phyloP scores from a whole-genome alignment of 1,284 basidiomycete genomes.

The Paramarasmius palmivorus region DNA sequence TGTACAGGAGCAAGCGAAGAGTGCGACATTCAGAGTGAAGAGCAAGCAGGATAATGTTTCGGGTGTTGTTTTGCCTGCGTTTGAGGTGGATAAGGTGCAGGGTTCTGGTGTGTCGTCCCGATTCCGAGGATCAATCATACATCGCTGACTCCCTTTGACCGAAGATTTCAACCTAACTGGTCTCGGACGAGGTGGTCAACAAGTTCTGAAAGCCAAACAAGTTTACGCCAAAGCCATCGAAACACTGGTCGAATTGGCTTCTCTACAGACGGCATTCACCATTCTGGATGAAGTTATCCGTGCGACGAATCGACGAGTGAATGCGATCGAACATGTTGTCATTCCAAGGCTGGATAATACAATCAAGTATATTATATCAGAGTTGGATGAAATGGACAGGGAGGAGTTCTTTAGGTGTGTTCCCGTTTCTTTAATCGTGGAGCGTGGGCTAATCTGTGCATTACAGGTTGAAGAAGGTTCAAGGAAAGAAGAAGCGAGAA shows the following conservation, averaged over 20 bases:
- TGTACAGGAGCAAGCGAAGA: slow-evolving; percentile 89
- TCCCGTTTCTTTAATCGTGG: neutral
- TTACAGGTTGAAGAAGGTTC: slow-evolving; percentile 91
- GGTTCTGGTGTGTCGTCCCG: slow-evolving; percentile 65
- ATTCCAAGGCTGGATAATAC: slow-evolving; percentile 97
- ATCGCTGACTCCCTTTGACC: slow-evolving; percentile 1
- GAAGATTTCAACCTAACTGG: slow-evolving; percentile 98
- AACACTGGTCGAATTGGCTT: slow-evolving; percentile 96
- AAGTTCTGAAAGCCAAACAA: slow-evolving; percentile 91
- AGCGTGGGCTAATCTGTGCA: slow-evolving; percentile 7
- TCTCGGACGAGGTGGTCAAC: slow-evolving; percentile 95
- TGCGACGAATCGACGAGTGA: slow-evolving; percentile 97
- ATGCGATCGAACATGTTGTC: slow-evolving; percentile 98
- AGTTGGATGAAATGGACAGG: slow-evolving; percentile 96
- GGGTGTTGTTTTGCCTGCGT: slow-evolving; percentile 95
- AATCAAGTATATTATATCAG: slow-evolving; percentile 94
- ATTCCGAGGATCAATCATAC: neutral
- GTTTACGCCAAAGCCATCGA: slow-evolving; percentile 97
- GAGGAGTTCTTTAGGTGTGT: slow-evolving; percentile 93
- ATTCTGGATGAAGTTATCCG: slow-evolving; percentile 99
- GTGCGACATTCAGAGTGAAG: slow-evolving; percentile 90
- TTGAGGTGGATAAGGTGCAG: slow-evolving; percentile 85
- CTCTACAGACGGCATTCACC: slow-evolving; percentile 96
- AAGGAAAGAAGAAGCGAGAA: slow-evolving; percentile 95
- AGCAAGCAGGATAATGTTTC: slow-evolving; percentile 98